These are phyloP conservation scores for Acacia crassicarpa DNA, from an alignment of 306 rosid genomes.

Conservation along the genomic window DNA sequence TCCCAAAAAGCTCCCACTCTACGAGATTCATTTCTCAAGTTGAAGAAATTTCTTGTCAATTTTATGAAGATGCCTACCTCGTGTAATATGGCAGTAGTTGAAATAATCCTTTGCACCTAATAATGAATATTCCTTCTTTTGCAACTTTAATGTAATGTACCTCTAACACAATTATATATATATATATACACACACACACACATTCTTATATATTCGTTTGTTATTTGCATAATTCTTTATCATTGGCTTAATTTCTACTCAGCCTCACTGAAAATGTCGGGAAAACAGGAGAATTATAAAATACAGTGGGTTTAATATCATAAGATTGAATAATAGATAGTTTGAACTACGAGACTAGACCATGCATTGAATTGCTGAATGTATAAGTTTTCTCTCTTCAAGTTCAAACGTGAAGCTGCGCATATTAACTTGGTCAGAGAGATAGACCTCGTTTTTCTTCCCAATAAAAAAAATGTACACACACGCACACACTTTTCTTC, in stretches of 20 bases:
- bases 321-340: not conserved
- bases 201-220: not conserved
- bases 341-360: conserved; percentile 33
- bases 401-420: not conserved
- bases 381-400: not conserved
- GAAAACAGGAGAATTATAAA: not conserved
- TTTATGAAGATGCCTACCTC: not conserved
- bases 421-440: conserved; percentile 6
- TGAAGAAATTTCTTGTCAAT: conserved; percentile 34
- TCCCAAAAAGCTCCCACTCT: not conserved
- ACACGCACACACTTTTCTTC: not conserved
- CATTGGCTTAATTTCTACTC: not conserved
- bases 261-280: conserved; percentile 4
- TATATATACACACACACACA: too few species aligned
- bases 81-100: not conserved
- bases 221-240: not conserved
- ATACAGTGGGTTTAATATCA: not conserved
- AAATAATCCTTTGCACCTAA: not conserved
- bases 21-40: conserved; percentile 19
- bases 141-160: not conserved
- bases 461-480: not conserved
- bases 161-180: not conserved
- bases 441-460: not conserved
- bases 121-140: not conserved
- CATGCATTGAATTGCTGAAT: conserved; percentile 3